Evolutionary conservation across 2,329 filamentous ascomycete species (phyloP), one percentile per base, ranked within the genome.

Genomic region (Phoma herbarum): DNA sequence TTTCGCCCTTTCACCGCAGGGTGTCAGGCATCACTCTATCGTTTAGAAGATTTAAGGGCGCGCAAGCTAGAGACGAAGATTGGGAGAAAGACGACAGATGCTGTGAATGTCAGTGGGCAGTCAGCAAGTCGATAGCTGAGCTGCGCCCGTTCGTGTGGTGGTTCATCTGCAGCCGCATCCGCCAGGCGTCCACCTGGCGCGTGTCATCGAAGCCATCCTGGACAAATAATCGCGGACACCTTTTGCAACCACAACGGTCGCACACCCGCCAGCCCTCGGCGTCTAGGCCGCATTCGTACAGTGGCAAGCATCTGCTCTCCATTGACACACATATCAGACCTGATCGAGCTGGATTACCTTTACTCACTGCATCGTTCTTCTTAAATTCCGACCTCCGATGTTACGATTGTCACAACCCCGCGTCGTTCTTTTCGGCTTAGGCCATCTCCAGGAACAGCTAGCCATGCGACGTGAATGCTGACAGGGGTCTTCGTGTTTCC

Each of bases 211-310:
- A 60, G 51, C 50, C 54, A 44, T 60, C 42, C 61, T 68, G 69
- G 72, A 73, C 70, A 62, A 72, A 72, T 62, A 63, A 66, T 68
- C 59, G 52, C 70, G 69, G 69, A 70, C 60, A 35, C 43, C 57
- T 41, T 37, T 26, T 25, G 33, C 31, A 14, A 20, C 18, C 41
- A 64, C 63, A 62, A 52, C 44, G 16, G 22, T 47, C 57, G 47
- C 57, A n/a, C 42, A 33, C 39, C 47, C 51, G 53, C 49, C 56
- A 53, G 45, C 41, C 46, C 55, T 65, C 41, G 47, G 52, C 61
- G 25, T 28, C 43, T 53, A 55, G 14, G 20, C 55, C 47, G 37
- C 46, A 56, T 66, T 51, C 4, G 58, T 53, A 33, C 20, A 67
- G 60, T 60, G 50, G 43, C 51, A 64, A 50, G 45, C 48, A 42